Evolutionary conservation across 2,329 filamentous ascomycete species (phyloP), one percentile per base, ranked within the genome.

Genomic region (Fusarium mundagurra): DNA sequence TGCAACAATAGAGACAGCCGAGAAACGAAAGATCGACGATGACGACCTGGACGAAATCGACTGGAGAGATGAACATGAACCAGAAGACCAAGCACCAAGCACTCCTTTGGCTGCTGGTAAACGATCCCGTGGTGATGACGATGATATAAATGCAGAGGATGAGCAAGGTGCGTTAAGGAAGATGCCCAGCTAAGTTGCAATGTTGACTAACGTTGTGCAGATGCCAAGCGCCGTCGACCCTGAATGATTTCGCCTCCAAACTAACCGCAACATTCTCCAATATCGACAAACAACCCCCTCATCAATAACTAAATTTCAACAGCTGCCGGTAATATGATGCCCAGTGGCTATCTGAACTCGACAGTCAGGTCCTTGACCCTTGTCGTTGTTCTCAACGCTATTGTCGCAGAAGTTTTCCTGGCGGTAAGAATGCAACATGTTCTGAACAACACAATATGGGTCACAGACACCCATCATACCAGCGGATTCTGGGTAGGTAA

Each of bases 161-260:
- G 80, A 81, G 67, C 79, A 82, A 72, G 80, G 80, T 82, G 79
- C 31, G 62, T 24, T 22, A 14, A 12, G 31, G 22, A 29, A 38
- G n/a, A 39, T 20, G 8, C 17, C 33, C 24, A n/a, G 18, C 13
- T 14, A 13, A 36, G 33, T 43, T 24, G 27, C 17, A 22, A 44
- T 24, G 33, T 22, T 63, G 71, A 59, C 83, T 84, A 78, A 86
- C 75, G 61, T 71, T 20, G 67, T 71, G 44, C 76, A 83, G 88
- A 88, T 79, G 79, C 83, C 81, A 90, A 89, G 82, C 88, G 88
- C 76, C 85, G 84, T 78, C 87, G 88, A 65, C 84, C 81, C 54
- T 81, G 54, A 80, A 71, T 51, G 61, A 48, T 61, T 41, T 38
- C 33, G 43, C 50, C 45, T 57, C 51, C 47, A 70, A 64, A 70